Percentiles rank a stretch among this genome's conserved stretches.
Conservation (phyloP, 2,329 filamentous ascomycete genomes). For the Lojkania enalia region DNA sequence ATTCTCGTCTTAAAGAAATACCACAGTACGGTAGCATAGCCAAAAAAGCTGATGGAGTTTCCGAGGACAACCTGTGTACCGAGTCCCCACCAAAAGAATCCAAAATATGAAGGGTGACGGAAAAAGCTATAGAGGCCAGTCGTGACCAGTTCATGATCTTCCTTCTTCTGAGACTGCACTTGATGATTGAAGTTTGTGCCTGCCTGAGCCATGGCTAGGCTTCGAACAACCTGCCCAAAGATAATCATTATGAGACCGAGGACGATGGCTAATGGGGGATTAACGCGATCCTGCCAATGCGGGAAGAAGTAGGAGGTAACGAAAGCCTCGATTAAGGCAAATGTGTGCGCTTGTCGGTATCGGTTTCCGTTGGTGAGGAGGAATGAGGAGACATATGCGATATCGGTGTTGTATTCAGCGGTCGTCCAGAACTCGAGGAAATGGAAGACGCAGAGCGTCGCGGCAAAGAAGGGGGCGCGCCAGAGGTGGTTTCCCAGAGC, state of each 20-base stretch:
- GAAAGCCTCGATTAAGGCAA: slow-evolving; percentile 74
- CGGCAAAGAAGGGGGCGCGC: slow-evolving; percentile 66
- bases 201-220: slow-evolving; percentile 85
- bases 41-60: slow-evolving; percentile 76
- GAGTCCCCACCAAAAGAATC: slow-evolving; percentile 98
- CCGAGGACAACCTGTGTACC: slow-evolving; percentile 90
- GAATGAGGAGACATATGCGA: slow-evolving; percentile 74
- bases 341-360: slow-evolving; percentile 80
- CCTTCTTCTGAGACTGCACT: slow-evolving; percentile 69
- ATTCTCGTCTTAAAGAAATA: slow-evolving; percentile 80
- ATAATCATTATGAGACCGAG: slow-evolving; percentile 67
- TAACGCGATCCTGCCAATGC: slow-evolving; percentile 47
- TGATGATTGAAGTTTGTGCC: slow-evolving; percentile 88
- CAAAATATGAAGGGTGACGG: slow-evolving; percentile 92
- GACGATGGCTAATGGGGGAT: slow-evolving; percentile 42
- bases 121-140: slow-evolving; percentile 75
- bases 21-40: slow-evolving; percentile 78
- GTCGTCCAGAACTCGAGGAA: slow-evolving; percentile 96
- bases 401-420: slow-evolving; percentile 76
- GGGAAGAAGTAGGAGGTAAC: slow-evolving; percentile 62
- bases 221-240: slow-evolving; percentile 74
- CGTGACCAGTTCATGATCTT: slow-evolving; percentile 80
- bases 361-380: slow-evolving; percentile 82
- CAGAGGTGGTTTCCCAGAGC: slow-evolving; percentile 52
- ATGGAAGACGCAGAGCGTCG: slow-evolving; percentile 78